A percentile compares a stretch with the other conserved stretches of the same genome.
These are phyloP conservation scores for Wickerhamomyces kurtzmanii DNA, from an alignment of 805 yeast species.

Conservation along the genomic window DNA sequence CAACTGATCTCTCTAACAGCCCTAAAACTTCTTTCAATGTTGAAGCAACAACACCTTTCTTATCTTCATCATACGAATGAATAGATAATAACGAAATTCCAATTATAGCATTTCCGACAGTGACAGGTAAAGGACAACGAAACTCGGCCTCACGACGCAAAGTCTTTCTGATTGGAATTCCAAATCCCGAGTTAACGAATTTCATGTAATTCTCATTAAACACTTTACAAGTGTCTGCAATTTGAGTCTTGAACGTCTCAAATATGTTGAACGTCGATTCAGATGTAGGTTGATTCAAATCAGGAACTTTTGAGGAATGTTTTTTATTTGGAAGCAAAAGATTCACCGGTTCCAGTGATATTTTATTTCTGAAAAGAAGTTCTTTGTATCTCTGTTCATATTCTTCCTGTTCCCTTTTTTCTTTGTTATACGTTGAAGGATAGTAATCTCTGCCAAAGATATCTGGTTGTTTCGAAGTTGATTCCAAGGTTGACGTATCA, in stretches of 20 bases:
- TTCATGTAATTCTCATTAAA: slow-evolving; percentile 7
- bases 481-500: slow-evolving; percentile 6
- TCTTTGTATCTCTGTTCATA: too few relatives aligned
- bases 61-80: slow-evolving; percentile 58
- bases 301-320: too few relatives aligned
- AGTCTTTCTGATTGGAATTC: slow-evolving; percentile 19
- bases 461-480: slow-evolving; percentile 4
- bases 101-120: slow-evolving; percentile 57
- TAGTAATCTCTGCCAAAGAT: slow-evolving; percentile 13
- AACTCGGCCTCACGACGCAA: slow-evolving; percentile 40
- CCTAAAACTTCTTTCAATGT: slow-evolving; percentile 51
- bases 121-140: slow-evolving; percentile 52
- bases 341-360: too few relatives aligned
- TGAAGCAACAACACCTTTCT: slow-evolving; percentile 39
- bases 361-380: too few relatives aligned
- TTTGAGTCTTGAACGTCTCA: neutral
- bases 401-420: too few relatives aligned
- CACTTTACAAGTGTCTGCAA: slow-evolving; percentile 1
- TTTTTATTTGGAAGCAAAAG: too few relatives aligned
- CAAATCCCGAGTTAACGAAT: slow-evolving; percentile 16
- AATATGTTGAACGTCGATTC: neutral
- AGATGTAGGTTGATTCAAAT: too few relatives aligned
- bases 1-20: slow-evolving; percentile 49
- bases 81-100: slow-evolving; percentile 47
- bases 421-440: too few relatives aligned